Base-by-base conservation (phyloP, 2,329 filamentous ascomycete species). In the Colletotrichum liriopes region DNA sequence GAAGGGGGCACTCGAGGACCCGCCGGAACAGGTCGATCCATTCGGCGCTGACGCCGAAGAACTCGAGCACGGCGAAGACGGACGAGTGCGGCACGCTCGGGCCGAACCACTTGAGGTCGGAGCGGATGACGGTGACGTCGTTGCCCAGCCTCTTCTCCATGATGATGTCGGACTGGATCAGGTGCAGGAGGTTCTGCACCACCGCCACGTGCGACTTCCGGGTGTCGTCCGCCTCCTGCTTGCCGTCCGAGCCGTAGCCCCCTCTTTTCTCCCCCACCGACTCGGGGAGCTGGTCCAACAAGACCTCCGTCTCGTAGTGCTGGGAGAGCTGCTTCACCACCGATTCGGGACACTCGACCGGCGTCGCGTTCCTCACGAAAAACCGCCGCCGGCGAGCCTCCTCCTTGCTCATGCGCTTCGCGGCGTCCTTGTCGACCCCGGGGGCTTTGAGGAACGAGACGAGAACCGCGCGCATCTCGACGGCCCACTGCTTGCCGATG, bases 21-120 rank as follows among this genome's bases (percentile, higher is more conserved):
- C 81, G 81, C 8, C 80, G 78, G 79, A 92, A 91, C 76, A 92
- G 87, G n/a, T 79, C 79, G 7, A 89, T 76, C 86, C 89, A 90
- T 2, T 79, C 77, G 1, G 85, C 78, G 0, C 85, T 80, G 2
- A 92, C 82, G 2, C 87, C 87, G 59, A 92, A 87, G 76, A 88
- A 91, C 49, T 84, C 82, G 74, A 92, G 78, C 1, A 90, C 83
- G 0, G 85, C 79, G 32, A 89, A 79, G 45, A 91, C 85, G 1
- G 88, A 89, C 32, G 83, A 78, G 76, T 92, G 89, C 2, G 90
- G 85, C 18, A 92, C 80, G 5, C 86, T 86, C 0, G 89, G 86
- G 0, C 87, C 87, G 70, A 91, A 89, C 82, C 86, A 89, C 55
- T 86, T 82, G 74, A 91, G 90, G 75, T 91, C 89, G 0, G 88